Base-by-base conservation (phyloP, 352 stramenopile genomes). In the Phytophthora colocasiae region DNA sequence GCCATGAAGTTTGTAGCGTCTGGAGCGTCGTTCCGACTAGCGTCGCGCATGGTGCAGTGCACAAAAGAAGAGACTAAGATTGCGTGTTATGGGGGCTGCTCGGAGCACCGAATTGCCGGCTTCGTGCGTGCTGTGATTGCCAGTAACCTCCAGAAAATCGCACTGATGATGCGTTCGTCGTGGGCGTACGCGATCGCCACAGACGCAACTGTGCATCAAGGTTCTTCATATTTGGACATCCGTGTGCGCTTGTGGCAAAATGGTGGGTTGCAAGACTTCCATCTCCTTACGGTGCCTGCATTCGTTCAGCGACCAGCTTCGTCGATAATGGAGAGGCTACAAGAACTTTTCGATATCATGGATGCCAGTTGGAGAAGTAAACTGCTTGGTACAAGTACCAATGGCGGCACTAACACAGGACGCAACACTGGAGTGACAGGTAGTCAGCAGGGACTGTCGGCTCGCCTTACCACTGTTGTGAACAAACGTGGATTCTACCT, bases 1-100 rank as follows among this genome's bases (percentile, higher is more conserved):
- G 81, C 77, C 4, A 76, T 90, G 57, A 87, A 87, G 64, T 89
- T 87, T 55, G 74, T 90, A 6, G 72, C 79, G 4, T 84, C 74
- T 49, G 79, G 79, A 11, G 77, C 79, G 9, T 90, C 81, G 9
- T 87, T 82, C 54, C 79, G 79, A 6, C 68, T 90, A 17, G 78
- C 79, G 7, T 69, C 77, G 24, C 75, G 75, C 12, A 82, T 90
- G 63, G 64, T 90, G 6, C 75, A 87, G 51, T 87, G 78, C 63
- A 78, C 77, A 11, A 73, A 74, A 47, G 81, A 90, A 56, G 81
- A 90, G 52, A 90, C 81, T 15, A 84, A 85, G 45, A 55, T 87
- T 31, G 39, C 64, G 0, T 80, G 69, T 59, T 90, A 90, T 17
- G 63, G 77, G 11, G 78, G 78, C 14, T 82, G 76, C 63, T 77